phyloP scores from a whole-genome alignment of 2,329 filamentous ascomycete genomes.

The Didymella keratinophila region DNA sequence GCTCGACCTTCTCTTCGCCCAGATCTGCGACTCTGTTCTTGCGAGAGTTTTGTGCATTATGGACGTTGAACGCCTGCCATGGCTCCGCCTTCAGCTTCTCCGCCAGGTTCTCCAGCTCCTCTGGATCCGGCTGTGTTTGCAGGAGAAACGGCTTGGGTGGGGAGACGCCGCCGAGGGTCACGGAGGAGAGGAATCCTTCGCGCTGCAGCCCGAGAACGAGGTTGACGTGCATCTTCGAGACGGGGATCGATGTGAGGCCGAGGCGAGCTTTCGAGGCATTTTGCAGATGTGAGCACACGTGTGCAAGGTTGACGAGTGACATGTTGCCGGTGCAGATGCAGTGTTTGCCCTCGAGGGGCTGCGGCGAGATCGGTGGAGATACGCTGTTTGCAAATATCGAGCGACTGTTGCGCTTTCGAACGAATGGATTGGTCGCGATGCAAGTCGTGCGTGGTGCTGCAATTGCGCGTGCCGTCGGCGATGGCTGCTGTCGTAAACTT shows the following conservation, averaged over 20 bases:
- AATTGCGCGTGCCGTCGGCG: conserved; percentile 36
- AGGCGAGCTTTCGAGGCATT: conserved; percentile 87
- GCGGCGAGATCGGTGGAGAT: conserved; percentile 11
- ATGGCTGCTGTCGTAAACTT: conserved; percentile 40
- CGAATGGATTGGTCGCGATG: conserved; percentile 13
- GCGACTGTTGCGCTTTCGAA: neutral
- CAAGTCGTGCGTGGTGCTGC: conserved; percentile 24
- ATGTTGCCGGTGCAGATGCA: conserved; percentile 54
- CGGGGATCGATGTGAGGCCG: conserved; percentile 81
- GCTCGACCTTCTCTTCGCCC: conserved; percentile 32
- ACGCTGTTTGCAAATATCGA: neutral
- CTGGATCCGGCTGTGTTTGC: conserved; percentile 41
- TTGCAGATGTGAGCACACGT: conserved; percentile 90
- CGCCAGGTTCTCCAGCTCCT: conserved; percentile 40
- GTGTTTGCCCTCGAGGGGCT: conserved; percentile 42
- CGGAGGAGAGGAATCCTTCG: conserved; percentile 79
- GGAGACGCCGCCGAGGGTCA: conserved; percentile 74
- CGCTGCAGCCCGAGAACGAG: conserved; percentile 81
- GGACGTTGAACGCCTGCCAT: conserved; percentile 43
- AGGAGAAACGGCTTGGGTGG: conserved; percentile 54
- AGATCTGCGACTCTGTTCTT: conserved; percentile 21
- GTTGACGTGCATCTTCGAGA: conserved; percentile 80
- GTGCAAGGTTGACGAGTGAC: conserved; percentile 76
- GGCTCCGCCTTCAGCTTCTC: conserved; percentile 53
- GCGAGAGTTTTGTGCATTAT: neutral